phyloP scores from a whole-genome alignment of 441 rosid species.

The Cnidoscolus chayamansa region DNA sequence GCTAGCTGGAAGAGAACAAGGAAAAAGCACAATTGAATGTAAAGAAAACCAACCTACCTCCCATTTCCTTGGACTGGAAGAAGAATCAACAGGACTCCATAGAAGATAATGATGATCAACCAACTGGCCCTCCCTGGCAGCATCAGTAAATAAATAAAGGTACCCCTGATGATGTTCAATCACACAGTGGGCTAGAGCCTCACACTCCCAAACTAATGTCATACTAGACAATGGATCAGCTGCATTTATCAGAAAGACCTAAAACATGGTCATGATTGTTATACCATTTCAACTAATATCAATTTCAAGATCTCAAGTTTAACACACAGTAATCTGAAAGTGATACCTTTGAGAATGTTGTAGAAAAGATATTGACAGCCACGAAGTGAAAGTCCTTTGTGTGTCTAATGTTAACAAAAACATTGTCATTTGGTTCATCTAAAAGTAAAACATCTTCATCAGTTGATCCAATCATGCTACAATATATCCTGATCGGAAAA shows the following conservation, averaged over 20 bases:
- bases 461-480: constrained; percentile 86
- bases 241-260: constrained; percentile 96
- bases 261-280: constrained; percentile 43
- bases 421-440: constrained; percentile 67
- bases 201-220: constrained; percentile 80
- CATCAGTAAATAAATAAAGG: constrained; percentile 85
- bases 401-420: constrained; percentile 62
- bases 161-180: constrained; percentile 86
- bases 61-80: constrained; percentile 61
- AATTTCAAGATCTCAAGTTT: constrained; percentile 13
- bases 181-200: constrained; percentile 75
- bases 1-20: not conserved
- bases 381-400: constrained; percentile 85
- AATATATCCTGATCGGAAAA: constrained; percentile 54
- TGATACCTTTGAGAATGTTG: constrained; percentile 72
- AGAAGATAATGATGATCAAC: constrained; percentile 81
- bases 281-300: constrained; percentile 21
- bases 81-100: constrained; percentile 43
- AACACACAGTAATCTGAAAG: constrained; percentile 13
- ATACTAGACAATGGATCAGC: constrained; percentile 81
- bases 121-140: constrained; percentile 50
- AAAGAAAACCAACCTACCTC: constrained; percentile 52
- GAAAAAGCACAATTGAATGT: not conserved
- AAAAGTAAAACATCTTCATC: constrained; percentile 83
- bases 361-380: constrained; percentile 64